Percentiles rank a stretch among this genome's conserved stretches.
phyloP scores from a whole-genome alignment of 1,139 yeast species.

The Saccharomycopsis crataegensis region DNA sequence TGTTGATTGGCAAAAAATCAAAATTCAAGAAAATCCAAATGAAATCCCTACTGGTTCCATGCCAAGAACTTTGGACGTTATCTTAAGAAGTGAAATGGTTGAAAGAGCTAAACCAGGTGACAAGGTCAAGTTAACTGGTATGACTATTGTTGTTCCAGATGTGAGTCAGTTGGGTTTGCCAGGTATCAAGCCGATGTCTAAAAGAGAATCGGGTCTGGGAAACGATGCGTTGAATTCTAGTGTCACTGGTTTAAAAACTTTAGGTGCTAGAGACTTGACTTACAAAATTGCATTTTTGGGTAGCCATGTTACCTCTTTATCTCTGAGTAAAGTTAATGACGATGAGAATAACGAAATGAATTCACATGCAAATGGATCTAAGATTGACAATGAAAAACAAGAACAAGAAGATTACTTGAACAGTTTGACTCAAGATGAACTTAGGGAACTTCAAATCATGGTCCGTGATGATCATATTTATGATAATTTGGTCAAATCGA shows the following conservation, averaged over 20 bases:
- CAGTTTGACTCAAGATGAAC: constrained; percentile 75
- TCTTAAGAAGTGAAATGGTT: constrained; percentile 88
- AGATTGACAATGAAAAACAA: constrained; percentile 29
- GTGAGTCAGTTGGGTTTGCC: constrained; percentile 94
- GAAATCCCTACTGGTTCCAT: constrained; percentile 98
- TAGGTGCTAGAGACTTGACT: constrained; percentile 92
- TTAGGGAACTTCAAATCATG: constrained; percentile 81
- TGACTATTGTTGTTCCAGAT: constrained; percentile 94
- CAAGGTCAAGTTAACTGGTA: constrained; percentile 89
- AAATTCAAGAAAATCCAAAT: constrained; percentile 90
- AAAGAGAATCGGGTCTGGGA: constrained; percentile 59
- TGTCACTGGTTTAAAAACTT: constrained; percentile 73
- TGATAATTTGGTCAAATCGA: constrained; percentile 75
- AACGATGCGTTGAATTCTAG: constrained; percentile 58
- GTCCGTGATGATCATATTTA: constrained; percentile 85
- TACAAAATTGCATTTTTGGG: constrained; percentile 89
- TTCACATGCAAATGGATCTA: background rate
- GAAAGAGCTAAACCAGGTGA: constrained; percentile 98
- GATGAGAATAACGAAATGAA: background rate
- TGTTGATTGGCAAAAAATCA: constrained; percentile 94
- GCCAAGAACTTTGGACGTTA: constrained; percentile 96
- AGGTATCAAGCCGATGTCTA: constrained; percentile 83
- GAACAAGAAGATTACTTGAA: constrained; percentile 78
- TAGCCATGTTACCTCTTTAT: constrained; percentile 65
- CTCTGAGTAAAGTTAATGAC: constrained; percentile 31